Evolutionary conservation across 495 filamentous ascomycete species (phyloP).

Genomic region (Neurospora hispaniola): DNA sequence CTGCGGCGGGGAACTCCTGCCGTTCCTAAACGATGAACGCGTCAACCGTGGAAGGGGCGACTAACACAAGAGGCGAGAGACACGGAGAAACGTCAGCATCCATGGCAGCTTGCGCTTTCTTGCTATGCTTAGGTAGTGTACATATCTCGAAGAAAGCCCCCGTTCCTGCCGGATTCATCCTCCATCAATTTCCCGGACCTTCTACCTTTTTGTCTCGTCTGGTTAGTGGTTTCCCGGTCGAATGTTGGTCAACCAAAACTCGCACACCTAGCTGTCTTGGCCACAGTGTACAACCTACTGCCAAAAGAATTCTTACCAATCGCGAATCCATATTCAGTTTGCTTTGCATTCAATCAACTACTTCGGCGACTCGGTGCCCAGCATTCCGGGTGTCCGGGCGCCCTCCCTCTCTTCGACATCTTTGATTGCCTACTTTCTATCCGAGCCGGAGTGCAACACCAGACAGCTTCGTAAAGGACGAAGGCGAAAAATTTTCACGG

Average conservation of each 20-base stretch:
- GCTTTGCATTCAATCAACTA: neutral
- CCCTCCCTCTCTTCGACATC: neutral
- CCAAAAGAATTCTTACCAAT: neutral
- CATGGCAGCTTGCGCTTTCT: neutral
- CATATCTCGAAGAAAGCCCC: neutral
- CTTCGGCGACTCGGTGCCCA: neutral
- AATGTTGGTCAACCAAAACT: neutral
- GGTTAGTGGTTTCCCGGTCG: neutral
- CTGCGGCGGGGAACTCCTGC: neutral
- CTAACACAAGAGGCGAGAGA: neutral
- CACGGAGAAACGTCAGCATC: neutral
- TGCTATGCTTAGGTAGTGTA: neutral
- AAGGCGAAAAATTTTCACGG: conserved; percentile 23
- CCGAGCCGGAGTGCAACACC: neutral
- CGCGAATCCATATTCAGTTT: neutral
- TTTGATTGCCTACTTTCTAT: neutral
- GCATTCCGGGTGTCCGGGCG: neutral
- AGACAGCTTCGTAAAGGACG: neutral
- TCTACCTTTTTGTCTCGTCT: neutral
- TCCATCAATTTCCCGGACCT: neutral
- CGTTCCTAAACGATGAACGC: neutral
- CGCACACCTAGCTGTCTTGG: neutral
- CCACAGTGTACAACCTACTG: neutral
- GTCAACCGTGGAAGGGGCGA: neutral
- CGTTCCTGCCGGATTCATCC: neutral